These are phyloP conservation scores for Sugiyamaella neomexicana DNA, from an alignment of 1,139 yeast genomes.

Conservation along the genomic window DNA sequence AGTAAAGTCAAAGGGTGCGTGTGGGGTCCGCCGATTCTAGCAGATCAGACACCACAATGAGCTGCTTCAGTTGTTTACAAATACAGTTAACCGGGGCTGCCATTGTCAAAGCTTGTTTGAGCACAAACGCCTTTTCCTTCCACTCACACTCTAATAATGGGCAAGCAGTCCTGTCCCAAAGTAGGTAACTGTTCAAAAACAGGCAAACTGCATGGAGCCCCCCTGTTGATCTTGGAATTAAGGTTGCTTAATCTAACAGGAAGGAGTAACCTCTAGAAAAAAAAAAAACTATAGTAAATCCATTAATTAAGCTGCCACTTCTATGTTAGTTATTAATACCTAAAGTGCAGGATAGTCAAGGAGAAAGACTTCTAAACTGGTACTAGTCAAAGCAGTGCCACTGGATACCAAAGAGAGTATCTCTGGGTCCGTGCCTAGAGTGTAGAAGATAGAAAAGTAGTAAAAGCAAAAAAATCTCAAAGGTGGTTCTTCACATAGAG, in stretches of 20 bases:
- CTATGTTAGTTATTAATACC: slow-evolving; percentile 10
- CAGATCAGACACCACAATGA: slow-evolving; percentile 1
- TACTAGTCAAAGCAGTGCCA: not conserved
- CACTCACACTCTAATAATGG: slow-evolving; percentile 5
- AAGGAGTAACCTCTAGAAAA: slow-evolving; percentile 10
- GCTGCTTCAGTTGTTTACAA: slow-evolving; percentile 1
- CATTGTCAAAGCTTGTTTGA: slow-evolving; percentile 4
- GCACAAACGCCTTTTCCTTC: not conserved
- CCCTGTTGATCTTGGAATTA: slow-evolving; percentile 14
- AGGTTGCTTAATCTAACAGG: slow-evolving; percentile 16
- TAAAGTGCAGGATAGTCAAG: not conserved
- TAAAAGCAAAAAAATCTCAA: not conserved
- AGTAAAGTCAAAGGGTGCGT: not conserved
- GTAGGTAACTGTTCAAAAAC: slow-evolving; percentile 2
- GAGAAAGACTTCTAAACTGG: not conserved
- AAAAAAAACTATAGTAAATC: not conserved
- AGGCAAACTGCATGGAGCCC: slow-evolving; percentile 7
- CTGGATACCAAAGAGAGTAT: not conserved
- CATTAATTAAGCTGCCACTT: not conserved
- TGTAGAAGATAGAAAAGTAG: no score
- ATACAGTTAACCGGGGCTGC: slow-evolving; percentile 9
- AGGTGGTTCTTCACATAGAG: not conserved
- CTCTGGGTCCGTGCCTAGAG: no score
- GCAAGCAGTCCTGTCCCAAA: slow-evolving; percentile 7
- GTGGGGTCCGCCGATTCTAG: not conserved